Evolutionary conservation across 495 filamentous ascomycete genomes (phyloP), one percentile per base, ranked within the genome.

Genomic region (Penicillium nucicola): DNA sequence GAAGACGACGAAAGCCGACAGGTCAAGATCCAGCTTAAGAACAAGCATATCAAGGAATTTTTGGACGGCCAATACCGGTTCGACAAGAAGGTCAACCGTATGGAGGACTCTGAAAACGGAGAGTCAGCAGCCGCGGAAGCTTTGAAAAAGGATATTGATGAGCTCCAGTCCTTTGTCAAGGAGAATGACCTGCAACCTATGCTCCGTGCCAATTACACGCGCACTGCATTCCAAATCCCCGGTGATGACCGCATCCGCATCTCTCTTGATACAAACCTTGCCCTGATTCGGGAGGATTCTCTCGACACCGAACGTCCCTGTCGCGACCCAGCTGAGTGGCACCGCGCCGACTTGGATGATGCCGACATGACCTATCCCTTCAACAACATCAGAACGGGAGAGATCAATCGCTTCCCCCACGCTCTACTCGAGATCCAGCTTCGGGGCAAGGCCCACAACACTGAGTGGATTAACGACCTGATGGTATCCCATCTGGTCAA

Each of bases 211-310:
- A 95, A 93, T 67, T 97, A 97, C 64, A 90, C 84, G 11, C 87
- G 95, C 34, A 95, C 91, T 0, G 93, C 93, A 4, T 98, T 97
- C 76, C 92, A 98, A 63, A 95, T 97, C 38, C 93, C 93, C 12
- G 86, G 89, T 5, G 90, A 97, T 65, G 84, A 93, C 65, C 85
- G 90, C 23, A 86, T 98, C 28, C 82, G 95, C 32, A 88, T 97
- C 51, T 90, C 89, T 1, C 86, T 98, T 45, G 93, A 98, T 64
- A 97, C 92, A 0, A 83, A 95, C 54, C 78, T 97, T 15, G 91
- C 89, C 25, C 81, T 97, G 53, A 96, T 97, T 64, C 83, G 93
- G 33, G 93, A 98, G 71, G 93, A 98, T 66, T 80, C 83, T 4
- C 69, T 97, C 34, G 93, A 97, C 62, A 57, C 69, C 9, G 84